Evolutionary conservation across 1,139 yeast genomes (phyloP).

Genomic region (Geotrichum candidum): DNA sequence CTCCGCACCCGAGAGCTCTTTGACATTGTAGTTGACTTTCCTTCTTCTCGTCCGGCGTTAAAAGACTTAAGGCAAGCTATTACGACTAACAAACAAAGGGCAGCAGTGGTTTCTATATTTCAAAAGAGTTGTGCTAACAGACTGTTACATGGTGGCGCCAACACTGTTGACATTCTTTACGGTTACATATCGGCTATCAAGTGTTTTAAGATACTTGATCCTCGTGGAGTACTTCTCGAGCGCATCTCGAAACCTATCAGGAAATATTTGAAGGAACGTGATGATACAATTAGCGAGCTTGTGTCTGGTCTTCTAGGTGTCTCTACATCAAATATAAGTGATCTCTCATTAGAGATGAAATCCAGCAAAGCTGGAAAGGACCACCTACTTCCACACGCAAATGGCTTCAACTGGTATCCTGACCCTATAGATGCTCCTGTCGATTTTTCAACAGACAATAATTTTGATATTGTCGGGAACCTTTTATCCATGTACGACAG

Average conservation of each 20-base stretch:
- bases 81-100: slow-evolving; percentile 39
- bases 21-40: slow-evolving; percentile 55
- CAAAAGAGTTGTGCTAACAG: slow-evolving; percentile 45
- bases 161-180: slow-evolving; percentile 67
- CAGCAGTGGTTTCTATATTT: slow-evolving; percentile 51
- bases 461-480: slow-evolving; percentile 65
- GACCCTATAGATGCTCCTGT: slow-evolving; percentile 92
- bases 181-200: slow-evolving; percentile 68
- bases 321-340: slow-evolving; percentile 43
- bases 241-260: slow-evolving; percentile 72
- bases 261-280: slow-evolving; percentile 57
- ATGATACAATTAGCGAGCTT: slow-evolving; percentile 64
- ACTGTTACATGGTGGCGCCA: slow-evolving; percentile 74
- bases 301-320: slow-evolving; percentile 67
- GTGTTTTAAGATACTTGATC: slow-evolving; percentile 73
- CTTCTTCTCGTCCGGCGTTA: slow-evolving; percentile 54
- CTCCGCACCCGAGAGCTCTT: slow-evolving; percentile 57
- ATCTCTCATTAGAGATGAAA: slow-evolving; percentile 50
- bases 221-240: slow-evolving; percentile 77
- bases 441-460: slow-evolving; percentile 48
- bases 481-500: slow-evolving; percentile 72
- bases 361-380: slow-evolving; percentile 16
- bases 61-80: slow-evolving; percentile 54
- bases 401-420: slow-evolving; percentile 60
- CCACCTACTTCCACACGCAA: slow-evolving; percentile 5